Percentiles rank a stretch among this genome's conserved stretches.
These are phyloP conservation scores for Yamadazyma oceani DNA, from an alignment of 1,139 yeast species.

Conservation along the genomic window DNA sequence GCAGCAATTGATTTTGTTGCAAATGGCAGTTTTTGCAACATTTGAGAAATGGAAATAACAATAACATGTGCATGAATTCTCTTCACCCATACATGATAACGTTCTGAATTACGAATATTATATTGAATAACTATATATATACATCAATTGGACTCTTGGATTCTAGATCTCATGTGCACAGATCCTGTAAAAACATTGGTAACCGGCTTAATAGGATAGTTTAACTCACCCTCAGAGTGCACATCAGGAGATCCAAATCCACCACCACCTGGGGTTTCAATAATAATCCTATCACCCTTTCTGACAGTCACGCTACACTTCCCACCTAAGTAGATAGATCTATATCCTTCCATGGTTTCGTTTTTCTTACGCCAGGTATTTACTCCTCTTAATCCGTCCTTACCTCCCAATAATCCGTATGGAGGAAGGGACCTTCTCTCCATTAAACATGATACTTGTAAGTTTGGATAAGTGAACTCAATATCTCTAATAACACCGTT, in stretches of 20 bases:
- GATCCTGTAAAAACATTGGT: slow-evolving; percentile 34
- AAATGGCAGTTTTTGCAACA: too few relatives aligned
- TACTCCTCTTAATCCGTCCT: slow-evolving; percentile 38
- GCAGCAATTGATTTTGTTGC: too few relatives aligned
- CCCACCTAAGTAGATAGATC: slow-evolving; percentile 40
- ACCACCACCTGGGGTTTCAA: slow-evolving; percentile 52
- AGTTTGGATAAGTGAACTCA: slow-evolving; percentile 39
- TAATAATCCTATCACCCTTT: slow-evolving; percentile 44
- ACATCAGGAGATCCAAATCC: slow-evolving; percentile 34
- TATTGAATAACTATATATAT: too few relatives aligned
- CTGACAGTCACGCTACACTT: slow-evolving; percentile 39
- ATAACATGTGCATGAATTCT: too few relatives aligned
- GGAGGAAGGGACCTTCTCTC: slow-evolving; percentile 48
- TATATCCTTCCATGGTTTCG: slow-evolving; percentile 21
- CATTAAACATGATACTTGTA: slow-evolving; percentile 47
- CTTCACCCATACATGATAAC: too few relatives aligned
- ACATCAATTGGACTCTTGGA: slow-evolving; percentile 35
- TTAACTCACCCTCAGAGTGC: slow-evolving; percentile 9
- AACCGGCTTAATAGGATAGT: slow-evolving; percentile 27
- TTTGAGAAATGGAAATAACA: too few relatives aligned
- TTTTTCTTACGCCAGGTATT: slow-evolving; percentile 37
- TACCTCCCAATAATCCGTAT: slow-evolving; percentile 46
- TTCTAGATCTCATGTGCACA: slow-evolving; percentile 31
- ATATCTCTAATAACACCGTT: slow-evolving; percentile 48
- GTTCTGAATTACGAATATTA: too few relatives aligned